Percentiles rank a stretch among this genome's conserved stretches.
Conservation (phyloP, 2,329 filamentous ascomycete genomes). For the Neofusicoccum parvum region DNA sequence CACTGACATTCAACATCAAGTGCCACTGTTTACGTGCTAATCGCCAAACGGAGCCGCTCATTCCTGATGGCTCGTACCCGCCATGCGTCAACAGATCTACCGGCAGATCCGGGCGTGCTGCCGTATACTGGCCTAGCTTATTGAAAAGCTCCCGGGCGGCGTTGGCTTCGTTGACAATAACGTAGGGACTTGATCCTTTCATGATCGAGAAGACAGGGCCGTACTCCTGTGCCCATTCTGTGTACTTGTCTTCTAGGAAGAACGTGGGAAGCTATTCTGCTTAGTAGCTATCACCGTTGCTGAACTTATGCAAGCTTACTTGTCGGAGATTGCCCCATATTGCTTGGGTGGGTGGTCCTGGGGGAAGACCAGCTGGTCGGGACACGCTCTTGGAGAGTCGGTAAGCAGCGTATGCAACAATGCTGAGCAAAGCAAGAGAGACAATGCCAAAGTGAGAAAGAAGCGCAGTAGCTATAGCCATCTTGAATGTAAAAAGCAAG, state of each 20-base stretch:
- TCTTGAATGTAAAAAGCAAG: no score
- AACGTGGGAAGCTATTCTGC: background rate
- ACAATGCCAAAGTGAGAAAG: no score
- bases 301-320: background rate
- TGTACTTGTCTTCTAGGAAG: slow-evolving; percentile 47
- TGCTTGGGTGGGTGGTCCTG: background rate
- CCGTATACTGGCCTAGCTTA: background rate
- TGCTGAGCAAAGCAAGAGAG: no score
- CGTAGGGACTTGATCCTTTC: slow-evolving; percentile 40
- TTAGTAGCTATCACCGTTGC: background rate
- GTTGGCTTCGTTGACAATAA: background rate
- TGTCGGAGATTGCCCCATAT: background rate
- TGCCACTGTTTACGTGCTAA: slow-evolving; percentile 15
- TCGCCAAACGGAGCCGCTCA: background rate
- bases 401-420: no score
- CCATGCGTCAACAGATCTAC: background rate
- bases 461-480: no score
- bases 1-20: background rate
- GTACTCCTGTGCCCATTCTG: slow-evolving; percentile 57
- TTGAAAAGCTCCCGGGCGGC: background rate
- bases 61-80: background rate
- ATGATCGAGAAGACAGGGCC: slow-evolving; percentile 56
- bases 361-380: background rate
- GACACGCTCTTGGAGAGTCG: no score
- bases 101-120: background rate